Base-by-base conservation (phyloP, 768 basidiomycete genomes). In the Pisolithus orientalis region DNA sequence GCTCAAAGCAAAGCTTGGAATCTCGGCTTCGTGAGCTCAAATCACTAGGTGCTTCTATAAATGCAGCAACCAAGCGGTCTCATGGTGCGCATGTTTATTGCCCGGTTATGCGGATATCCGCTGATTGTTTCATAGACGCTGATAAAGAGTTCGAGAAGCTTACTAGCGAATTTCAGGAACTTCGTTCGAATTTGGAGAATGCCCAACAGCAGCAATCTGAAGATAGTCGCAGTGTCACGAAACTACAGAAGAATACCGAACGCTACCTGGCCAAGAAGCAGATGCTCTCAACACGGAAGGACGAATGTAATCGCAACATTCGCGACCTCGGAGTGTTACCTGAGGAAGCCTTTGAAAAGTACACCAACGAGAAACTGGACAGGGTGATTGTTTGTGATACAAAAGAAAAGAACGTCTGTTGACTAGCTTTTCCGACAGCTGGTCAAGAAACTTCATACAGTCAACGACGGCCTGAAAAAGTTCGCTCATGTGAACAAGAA, bases 401-500 rank as follows among this genome's bases (percentile, higher is more conserved):
- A 17, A 5, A 5, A 17, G 16, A 2, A 9, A 0, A n/a, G 8
- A 29, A 17, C 28, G 21, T 16, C 25, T 24, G 17, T 51, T 65
- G 46, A 62, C 34, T 9, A 21, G 14, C 8, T 10, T 48, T 54
- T 17, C 60, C 1, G 7, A 37, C n/a, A 99, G 95, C 77, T 99
- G 43, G 83, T 94, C 62, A 95, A 93, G 71, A 88, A 88, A 57
- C 77, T 99, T n/a, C 94, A 95, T 59, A 76, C 79, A 13, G 85
- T 94, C 55, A 96, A 97, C 63, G 94, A 98, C 63, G 81, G 83
- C 27, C 74, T 99, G 60, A 95, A 96, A 68, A 95, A 94, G 67
- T 99, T 94, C 62, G 90, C 93, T 0, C 94, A 97, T 64, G 95
- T 98, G 56, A 99, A 99, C 76, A 99, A 99, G 77, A 97, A 98